Conservation (phyloP, 2,329 filamentous ascomycete species). For the Pseudocercospora musae region DNA sequence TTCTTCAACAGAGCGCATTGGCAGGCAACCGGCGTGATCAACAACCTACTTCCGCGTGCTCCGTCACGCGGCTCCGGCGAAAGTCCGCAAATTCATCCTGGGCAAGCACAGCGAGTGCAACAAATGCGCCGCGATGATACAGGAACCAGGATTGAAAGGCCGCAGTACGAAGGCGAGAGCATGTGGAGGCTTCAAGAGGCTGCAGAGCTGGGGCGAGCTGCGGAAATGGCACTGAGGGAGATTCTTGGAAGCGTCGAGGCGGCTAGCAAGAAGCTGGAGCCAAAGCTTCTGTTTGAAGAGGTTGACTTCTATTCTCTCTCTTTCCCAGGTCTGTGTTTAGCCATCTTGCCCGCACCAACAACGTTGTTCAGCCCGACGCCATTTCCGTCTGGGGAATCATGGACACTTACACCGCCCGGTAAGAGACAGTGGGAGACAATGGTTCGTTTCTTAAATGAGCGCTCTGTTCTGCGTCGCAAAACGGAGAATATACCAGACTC, state of each 20-base stretch:
- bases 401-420: constrained; percentile 74
- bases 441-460: constrained; percentile 27
- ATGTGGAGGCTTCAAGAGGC: constrained; percentile 53
- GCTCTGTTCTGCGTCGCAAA: constrained; percentile 35
- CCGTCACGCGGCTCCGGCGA: constrained; percentile 26
- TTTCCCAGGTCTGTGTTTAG: constrained; percentile 80
- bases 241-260: constrained; percentile 76
- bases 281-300: constrained; percentile 55
- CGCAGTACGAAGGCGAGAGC: constrained; percentile 62
- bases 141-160: constrained; percentile 26
- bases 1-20: constrained; percentile 64
- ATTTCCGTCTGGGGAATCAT: constrained; percentile 72
- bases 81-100: constrained; percentile 10
- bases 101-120: constrained; percentile 29
- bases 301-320: constrained; percentile 83
- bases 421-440: constrained; percentile 72
- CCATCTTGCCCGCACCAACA: constrained; percentile 74
- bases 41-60: constrained; percentile 56
- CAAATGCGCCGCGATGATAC: constrained; percentile 30
- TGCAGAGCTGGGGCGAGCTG: constrained; percentile 73
- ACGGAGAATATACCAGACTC: constrained; percentile 44
- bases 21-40: constrained; percentile 76
- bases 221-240: constrained; percentile 81
- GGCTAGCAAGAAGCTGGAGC: constrained; percentile 61
- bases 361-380: constrained; percentile 80